A percentile compares a stretch with the other conserved stretches of the same genome.
These are phyloP conservation scores for Xerocomellus amylosporus DNA, from an alignment of 768 basidiomycete genomes.

Conservation along the genomic window DNA sequence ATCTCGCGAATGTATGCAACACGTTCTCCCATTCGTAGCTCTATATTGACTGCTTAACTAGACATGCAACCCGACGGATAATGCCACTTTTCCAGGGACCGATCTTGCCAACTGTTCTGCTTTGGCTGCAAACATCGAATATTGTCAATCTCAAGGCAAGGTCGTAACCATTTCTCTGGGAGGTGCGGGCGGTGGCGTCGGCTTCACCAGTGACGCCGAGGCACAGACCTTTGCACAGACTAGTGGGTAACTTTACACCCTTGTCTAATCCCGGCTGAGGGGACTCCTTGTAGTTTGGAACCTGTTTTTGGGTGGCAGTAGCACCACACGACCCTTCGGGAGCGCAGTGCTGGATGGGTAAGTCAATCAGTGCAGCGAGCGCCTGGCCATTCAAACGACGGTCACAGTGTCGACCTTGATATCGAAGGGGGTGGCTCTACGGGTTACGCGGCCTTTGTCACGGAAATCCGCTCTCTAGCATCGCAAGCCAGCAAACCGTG, in stretches of 20 bases:
- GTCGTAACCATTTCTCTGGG: slow-evolving; percentile 46
- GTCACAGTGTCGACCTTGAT: slow-evolving; percentile 62
- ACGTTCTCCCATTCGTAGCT: neutral
- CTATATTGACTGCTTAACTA: slow-evolving; percentile 12
- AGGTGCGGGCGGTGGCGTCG: slow-evolving; percentile 40
- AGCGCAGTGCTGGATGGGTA: slow-evolving; percentile 47
- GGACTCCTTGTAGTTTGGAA: slow-evolving; percentile 36
- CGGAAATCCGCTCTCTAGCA: slow-evolving; percentile 26
- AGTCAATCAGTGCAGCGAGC: slow-evolving; percentile 1
- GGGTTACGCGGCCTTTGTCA: slow-evolving; percentile 48
- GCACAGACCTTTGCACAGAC: slow-evolving; percentile 34
- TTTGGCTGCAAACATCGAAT: slow-evolving; percentile 41
- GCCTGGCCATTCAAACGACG: neutral
- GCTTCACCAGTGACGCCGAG: slow-evolving; percentile 38
- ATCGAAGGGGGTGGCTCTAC: slow-evolving; percentile 63
- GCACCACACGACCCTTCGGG: slow-evolving; percentile 43
- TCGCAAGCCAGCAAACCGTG: slow-evolving; percentile 24
- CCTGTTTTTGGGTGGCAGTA: slow-evolving; percentile 46
- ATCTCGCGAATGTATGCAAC: slow-evolving; percentile 60
- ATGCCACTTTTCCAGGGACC: slow-evolving; percentile 42
- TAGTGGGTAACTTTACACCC: slow-evolving; percentile 14
- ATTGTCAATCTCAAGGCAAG: slow-evolving; percentile 47
- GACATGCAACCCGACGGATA: slow-evolving; percentile 42
- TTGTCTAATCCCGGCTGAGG: slow-evolving; percentile 4
- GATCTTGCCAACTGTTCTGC: slow-evolving; percentile 38